Evolutionary conservation across 139 green algal species (phyloP).

Genomic region (Bryopsis sp.): DNA sequence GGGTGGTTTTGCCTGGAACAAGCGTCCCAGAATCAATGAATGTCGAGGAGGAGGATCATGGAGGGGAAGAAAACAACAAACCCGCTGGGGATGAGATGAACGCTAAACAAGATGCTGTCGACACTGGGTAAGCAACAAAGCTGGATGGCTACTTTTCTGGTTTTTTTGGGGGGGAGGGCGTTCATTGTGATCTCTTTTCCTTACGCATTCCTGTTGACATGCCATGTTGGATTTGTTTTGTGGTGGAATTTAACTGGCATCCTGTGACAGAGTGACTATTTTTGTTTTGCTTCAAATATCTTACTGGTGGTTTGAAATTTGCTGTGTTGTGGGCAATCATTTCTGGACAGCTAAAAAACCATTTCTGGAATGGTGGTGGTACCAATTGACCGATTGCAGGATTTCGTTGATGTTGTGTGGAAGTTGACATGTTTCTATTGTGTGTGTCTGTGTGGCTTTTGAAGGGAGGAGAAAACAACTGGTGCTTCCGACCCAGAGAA

Average conservation of each 20-base stretch:
- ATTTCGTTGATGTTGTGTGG: background rate
- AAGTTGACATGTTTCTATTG: conserved; percentile 8
- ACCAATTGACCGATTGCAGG: background rate
- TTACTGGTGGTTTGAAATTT: no score
- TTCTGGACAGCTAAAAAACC: no score
- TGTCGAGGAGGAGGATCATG: conserved; percentile 44
- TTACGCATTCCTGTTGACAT: background rate
- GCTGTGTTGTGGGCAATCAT: no score
- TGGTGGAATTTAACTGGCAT: background rate
- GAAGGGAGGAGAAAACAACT: background rate
- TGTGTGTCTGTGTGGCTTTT: background rate
- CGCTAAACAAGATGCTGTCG: background rate
- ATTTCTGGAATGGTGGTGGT: no score
- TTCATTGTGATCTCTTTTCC: background rate
- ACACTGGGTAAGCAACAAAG: background rate
- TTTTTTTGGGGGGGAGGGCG: background rate
- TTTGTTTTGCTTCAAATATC: no score
- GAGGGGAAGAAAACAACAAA: conserved; percentile 21
- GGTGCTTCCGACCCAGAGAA: conserved; percentile 1
- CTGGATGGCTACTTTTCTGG: conserved; percentile 20
- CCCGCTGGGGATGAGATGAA: background rate
- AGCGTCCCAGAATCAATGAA: conserved; percentile 25
- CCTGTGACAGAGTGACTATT: no score
- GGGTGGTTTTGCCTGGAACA: conserved; percentile 28
- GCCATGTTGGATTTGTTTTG: background rate